Base-by-base conservation (phyloP, 2,329 filamentous ascomycete species). In the Plenodomus tracheiphilus region DNA sequence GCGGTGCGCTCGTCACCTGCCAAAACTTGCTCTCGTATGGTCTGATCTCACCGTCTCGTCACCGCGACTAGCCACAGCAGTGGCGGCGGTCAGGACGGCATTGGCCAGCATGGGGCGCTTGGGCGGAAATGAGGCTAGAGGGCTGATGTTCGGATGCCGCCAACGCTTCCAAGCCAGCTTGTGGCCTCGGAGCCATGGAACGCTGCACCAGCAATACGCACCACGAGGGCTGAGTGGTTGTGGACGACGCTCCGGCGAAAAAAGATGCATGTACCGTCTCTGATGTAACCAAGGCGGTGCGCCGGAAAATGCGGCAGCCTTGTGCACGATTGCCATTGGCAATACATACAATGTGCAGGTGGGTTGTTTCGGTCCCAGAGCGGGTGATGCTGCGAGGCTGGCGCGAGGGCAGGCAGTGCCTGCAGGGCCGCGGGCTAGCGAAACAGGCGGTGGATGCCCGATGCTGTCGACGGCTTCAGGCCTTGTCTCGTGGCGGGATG, bases 221-320 rank as follows among this genome's bases (percentile, higher is more conserved):
- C 15, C 44, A 43, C 28, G 28, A 49, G 49, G 46, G 50, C 43
- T 46, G 54, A 49, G 44, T 41, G 38, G 45, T 35, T 22, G 42
- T 43, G 6, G 40, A 47, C 45, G 25, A 40, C 35, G 38, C 35
- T 39, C 22, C 43, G 38, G 37, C 41, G 45, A 49, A 44, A 47
- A 50, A 20, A 25, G n/a, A 36, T 25, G 47, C 50, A 43, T 41
- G 42, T 42, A 40, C 6, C 28, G 28, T 32, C 6, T 32, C 9
- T 32, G 28, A 32, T 32, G 28, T 32, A 32, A 32, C 28, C 28
- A 32, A 11, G 6, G 28, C 28, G 28, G 9, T 32, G 15, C 28
- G 42, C 55, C 53, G 55, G 55, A 56, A 49, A 43, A 18, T 43
- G 51, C 55, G 55, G 55, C 55, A 58, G 49, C 34, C 7, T 35